These are phyloP conservation scores for Canavalia gladiata DNA, from an alignment of 306 rosid genomes.

Conservation along the genomic window DNA sequence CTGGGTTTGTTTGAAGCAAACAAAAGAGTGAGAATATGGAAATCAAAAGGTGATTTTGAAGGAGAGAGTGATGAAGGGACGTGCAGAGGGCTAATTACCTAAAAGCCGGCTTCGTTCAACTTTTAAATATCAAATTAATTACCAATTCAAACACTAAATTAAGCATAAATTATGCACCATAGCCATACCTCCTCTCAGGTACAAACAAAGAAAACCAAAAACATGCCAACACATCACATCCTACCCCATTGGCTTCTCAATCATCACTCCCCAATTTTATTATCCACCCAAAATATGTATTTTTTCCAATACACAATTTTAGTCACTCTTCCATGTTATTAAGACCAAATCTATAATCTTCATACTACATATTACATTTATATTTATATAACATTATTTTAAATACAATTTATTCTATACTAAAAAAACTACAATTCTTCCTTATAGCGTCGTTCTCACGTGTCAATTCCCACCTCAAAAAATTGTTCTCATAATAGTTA, in stretches of 20 bases:
- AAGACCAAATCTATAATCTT: neutral
- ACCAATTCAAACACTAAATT: neutral
- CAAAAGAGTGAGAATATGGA: constrained; percentile 30
- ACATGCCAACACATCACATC: neutral
- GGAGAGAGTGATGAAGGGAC: neutral
- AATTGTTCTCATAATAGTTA: no score
- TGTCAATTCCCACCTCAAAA: neutral
- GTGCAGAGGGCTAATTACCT: constrained; percentile 18
- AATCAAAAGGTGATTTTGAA: constrained; percentile 4
- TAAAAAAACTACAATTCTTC: no score
- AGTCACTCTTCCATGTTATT: neutral
- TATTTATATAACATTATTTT: neutral
- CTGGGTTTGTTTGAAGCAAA: constrained; percentile 35
- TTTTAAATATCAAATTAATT: neutral
- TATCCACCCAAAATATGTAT: constrained; percentile 1
- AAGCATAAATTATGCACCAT: neutral
- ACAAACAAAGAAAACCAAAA: constrained; percentile 15
- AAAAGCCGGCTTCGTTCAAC: neutral
- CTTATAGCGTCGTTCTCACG: neutral
- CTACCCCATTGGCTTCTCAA: constrained; percentile 12
- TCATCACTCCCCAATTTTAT: neutral
- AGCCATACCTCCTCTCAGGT: neutral
- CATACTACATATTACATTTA: neutral
- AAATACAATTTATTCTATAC: no score
- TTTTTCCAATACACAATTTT: neutral